A percentile compares a stretch with the other conserved stretches of the same genome.
These are phyloP conservation scores for Zarea fungicola DNA, from an alignment of 2,329 filamentous ascomycete genomes.

Conservation along the genomic window DNA sequence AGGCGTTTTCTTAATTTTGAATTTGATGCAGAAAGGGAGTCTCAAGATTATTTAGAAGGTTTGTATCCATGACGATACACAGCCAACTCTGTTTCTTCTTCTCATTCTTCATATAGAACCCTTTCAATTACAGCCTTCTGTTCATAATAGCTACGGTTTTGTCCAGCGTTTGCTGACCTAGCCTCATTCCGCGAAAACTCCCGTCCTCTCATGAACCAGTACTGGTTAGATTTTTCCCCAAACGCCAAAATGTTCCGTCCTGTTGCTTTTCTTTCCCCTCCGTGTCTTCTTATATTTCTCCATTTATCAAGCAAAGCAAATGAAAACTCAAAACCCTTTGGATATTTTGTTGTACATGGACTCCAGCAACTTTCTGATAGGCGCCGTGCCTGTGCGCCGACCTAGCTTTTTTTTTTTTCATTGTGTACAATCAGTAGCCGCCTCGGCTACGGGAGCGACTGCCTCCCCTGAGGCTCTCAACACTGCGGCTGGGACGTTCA, in stretches of 20 bases:
- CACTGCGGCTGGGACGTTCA: constrained; percentile 42
- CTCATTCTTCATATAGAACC: too few relatives aligned
- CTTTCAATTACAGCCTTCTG: too few relatives aligned
- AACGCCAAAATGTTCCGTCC: not conserved
- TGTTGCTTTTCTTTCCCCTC: not conserved
- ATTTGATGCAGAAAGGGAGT: too few relatives aligned
- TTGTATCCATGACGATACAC: too few relatives aligned
- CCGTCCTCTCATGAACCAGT: not conserved
- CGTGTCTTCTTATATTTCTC: not conserved
- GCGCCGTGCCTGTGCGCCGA: not conserved
- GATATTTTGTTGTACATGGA: not conserved
- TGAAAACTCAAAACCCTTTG: not conserved
- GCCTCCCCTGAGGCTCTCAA: constrained; percentile 34
- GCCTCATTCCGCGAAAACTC: too few relatives aligned
- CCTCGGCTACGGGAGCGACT: constrained; percentile 36
- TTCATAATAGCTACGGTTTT: too few relatives aligned
- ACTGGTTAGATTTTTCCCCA: not conserved
- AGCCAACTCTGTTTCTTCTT: too few relatives aligned
- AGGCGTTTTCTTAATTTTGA: too few relatives aligned
- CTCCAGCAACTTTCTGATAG: not conserved
- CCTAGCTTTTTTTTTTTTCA: not conserved
- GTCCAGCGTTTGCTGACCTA: too few relatives aligned
- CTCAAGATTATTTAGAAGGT: too few relatives aligned
- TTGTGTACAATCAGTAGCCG: constrained; percentile 22
- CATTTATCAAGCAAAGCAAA: not conserved